Base-by-base conservation (phyloP, 345 rosid genomes). In the Mangifera indica region DNA sequence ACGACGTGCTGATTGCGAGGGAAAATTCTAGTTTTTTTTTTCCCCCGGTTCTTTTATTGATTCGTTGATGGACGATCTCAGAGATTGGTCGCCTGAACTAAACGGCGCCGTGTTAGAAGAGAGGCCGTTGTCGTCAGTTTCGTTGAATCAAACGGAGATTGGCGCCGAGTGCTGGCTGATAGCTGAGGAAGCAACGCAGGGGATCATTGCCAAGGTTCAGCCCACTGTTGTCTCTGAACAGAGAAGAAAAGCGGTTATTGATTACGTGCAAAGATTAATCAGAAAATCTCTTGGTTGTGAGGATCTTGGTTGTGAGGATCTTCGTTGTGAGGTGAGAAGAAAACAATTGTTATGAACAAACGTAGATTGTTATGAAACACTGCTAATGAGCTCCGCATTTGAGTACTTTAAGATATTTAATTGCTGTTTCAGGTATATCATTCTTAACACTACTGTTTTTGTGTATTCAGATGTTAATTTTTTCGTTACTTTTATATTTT, bases 301-400 rank as follows among this genome's bases (percentile, higher is more conserved):
- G n/a, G n/a, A 74, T 65, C 84, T 85, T 73, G 78, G 87, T 62
- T 91, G 86, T 76, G 91, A 86, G 92, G 97, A n/a, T n/a, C n/a
- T n/a, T n/a, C n/a, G n/a, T n/a, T n/a, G n/a, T n/a, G n/a, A n/a
- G n/a, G n/a, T n/a, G n/a, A n/a, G n/a, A n/a, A n/a, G n/a, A n/a
- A n/a, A n/a, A n/a, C n/a, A n/a, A n/a, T n/a, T n/a, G n/a, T n/a
- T n/a, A n/a, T n/a, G n/a, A n/a, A n/a, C n/a, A n/a, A n/a, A 11
- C n/a, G n/a, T n/a, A n/a, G n/a, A n/a, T n/a, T n/a, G n/a, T 21
- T 13, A n/a, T 44, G 26, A 15, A 22, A 5, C 17, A 12, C 1
- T 63, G 53, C 67, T 63, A 63, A 22, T 42, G 51, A 40, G 20
- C 15, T 48, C 1, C 3, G 26, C 56, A 25, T 51, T 26, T 15